Conservation (phyloP, 768 basidiomycete genomes). For the Mycena polygramma region DNA sequence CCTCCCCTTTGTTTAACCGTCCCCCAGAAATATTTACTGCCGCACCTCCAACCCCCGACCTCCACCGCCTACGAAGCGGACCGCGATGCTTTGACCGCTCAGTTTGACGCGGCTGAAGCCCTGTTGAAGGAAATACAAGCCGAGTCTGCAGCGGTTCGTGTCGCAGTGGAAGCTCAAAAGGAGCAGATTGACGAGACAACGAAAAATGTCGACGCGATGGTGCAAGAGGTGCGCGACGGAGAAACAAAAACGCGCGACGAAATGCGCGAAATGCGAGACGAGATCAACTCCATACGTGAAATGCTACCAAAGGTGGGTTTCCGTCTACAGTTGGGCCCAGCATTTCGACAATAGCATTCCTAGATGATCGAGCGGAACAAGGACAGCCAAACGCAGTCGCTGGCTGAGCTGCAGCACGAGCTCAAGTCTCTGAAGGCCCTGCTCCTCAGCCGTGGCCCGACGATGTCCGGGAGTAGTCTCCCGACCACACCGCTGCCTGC, state of each 20-base stretch:
- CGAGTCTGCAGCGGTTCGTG: slow-evolving; percentile 79
- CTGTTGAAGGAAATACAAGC: slow-evolving; percentile 84
- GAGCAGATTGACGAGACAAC: slow-evolving; percentile 79
- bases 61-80: slow-evolving; percentile 92
- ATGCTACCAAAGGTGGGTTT: slow-evolving; percentile 89
- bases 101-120: slow-evolving; percentile 91
- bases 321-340: slow-evolving; percentile 16
- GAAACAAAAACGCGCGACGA: slow-evolving; percentile 87
- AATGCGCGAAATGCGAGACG: slow-evolving; percentile 92
- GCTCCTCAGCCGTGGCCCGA: slow-evolving; percentile 78
- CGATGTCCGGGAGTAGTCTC: slow-evolving; percentile 54
- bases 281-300: slow-evolving; percentile 90
- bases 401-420: slow-evolving; percentile 92
- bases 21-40: slow-evolving; percentile 87
- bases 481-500: slow-evolving; percentile 66
- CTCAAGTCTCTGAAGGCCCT: slow-evolving; percentile 94
- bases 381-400: slow-evolving; percentile 84
- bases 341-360: slow-evolving; percentile 13
- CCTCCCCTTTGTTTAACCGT: slow-evolving; percentile 20
- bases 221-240: slow-evolving; percentile 81
- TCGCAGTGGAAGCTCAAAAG: slow-evolving; percentile 82
- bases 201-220: slow-evolving; percentile 77
- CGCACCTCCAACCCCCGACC: slow-evolving; percentile 91
- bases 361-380: slow-evolving; percentile 97
- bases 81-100: slow-evolving; percentile 84